Percentiles rank a stretch among this genome's conserved stretches.
These are phyloP conservation scores for Phytophthora sp. DNA, from an alignment of 352 stramenopile species.

Conservation along the genomic window DNA sequence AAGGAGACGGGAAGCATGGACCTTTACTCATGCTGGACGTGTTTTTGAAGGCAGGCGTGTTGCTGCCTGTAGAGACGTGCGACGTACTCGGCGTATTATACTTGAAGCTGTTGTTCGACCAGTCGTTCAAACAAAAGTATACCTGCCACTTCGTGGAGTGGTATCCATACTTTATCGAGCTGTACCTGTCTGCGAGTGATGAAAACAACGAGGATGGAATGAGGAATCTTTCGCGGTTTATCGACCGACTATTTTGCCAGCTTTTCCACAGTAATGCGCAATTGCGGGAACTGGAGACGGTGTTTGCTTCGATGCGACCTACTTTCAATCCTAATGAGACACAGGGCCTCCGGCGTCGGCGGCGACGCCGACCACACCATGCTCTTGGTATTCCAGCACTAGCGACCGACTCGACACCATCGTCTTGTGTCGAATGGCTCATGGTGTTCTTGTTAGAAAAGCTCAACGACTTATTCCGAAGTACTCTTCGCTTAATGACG, in stretches of 20 bases:
- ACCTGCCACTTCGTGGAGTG: conserved; percentile 83
- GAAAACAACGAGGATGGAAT: conserved; percentile 81
- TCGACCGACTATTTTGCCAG: conserved; percentile 86
- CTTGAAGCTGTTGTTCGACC: conserved; percentile 82
- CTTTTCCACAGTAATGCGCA: conserved; percentile 85
- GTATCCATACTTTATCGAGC: conserved; percentile 82
- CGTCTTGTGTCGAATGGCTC: conserved; percentile 65
- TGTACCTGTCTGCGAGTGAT: conserved; percentile 69
- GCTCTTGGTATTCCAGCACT: conserved; percentile 6
- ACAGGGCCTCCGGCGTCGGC: conserved; percentile 3
- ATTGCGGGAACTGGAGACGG: conserved; percentile 65
- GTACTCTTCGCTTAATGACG: conserved; percentile 62
- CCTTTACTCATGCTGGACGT: conserved; percentile 62
- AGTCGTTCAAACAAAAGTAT: conserved; percentile 82
- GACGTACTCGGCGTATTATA: conserved; percentile 85
- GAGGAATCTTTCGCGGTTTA: conserved; percentile 79
- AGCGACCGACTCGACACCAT: conserved; percentile 24
- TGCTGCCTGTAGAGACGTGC: conserved; percentile 73
- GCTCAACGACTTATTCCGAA: conserved; percentile 67
- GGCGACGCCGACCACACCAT: conserved; percentile 12
- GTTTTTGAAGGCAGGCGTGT: conserved; percentile 72
- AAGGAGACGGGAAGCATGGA: conserved; percentile 2
- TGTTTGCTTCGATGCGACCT: conserved; percentile 44
- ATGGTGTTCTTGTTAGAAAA: conserved; percentile 74
- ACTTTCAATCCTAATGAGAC: conserved; percentile 13